Evolutionary conservation across 371 early-diverging fungal genomes (phyloP).

Genomic region (Mortierella sp.): DNA sequence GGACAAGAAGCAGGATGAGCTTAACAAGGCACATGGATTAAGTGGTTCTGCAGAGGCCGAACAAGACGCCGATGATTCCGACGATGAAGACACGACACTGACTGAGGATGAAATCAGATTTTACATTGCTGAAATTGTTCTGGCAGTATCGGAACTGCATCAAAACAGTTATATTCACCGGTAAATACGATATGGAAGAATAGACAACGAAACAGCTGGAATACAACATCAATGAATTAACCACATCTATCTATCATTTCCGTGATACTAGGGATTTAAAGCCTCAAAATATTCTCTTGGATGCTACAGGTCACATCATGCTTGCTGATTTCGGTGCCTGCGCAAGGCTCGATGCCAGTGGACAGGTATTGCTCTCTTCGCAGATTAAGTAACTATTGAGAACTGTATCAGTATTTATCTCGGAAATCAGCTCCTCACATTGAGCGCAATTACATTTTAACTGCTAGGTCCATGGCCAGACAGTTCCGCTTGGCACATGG

Average conservation of each 20-base stretch:
- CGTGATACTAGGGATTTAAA: conserved; percentile 76
- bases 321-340: conserved; percentile 93
- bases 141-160: conserved; percentile 95
- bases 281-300: conserved; percentile 85
- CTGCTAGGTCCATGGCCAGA: conserved; percentile 62
- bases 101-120: conserved; percentile 93
- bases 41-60: background rate
- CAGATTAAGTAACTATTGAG: background rate
- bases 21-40: conserved; percentile 29
- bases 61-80: conserved; percentile 17
- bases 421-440: background rate
- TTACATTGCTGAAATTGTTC: conserved; percentile 95
- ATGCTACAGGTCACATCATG: conserved; percentile 85
- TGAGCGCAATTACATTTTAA: background rate
- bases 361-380: conserved; percentile 30
- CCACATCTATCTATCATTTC: no score
- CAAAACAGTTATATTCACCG: conserved; percentile 95
- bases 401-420: background rate
- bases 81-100: conserved; percentile 68
- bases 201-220: background rate
- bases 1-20: conserved; percentile 77
- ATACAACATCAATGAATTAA: background rate
- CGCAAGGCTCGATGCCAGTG: conserved; percentile 45
- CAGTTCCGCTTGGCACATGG: conserved; percentile 90
- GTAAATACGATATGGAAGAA: conserved; percentile 16